Conservation (phyloP, 768 basidiomycete genomes). For the Filobasidium floriforme region DNA sequence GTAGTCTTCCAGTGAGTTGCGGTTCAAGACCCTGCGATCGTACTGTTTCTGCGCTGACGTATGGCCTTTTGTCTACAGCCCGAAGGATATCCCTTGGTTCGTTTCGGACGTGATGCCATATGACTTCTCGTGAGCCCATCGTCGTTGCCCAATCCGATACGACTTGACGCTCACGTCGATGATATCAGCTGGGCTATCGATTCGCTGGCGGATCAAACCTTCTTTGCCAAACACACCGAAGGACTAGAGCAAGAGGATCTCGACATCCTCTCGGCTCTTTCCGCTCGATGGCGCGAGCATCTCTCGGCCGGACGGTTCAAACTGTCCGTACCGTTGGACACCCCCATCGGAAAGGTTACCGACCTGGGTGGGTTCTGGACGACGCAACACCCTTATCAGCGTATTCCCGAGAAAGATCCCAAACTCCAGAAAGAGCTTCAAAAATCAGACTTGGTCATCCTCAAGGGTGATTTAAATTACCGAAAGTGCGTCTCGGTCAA, state of each 20-base stretch:
- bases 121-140: conserved; percentile 56
- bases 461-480: conserved; percentile 61
- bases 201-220: conserved; percentile 45
- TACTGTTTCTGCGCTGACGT: neutral
- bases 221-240: conserved; percentile 53
- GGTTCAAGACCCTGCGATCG: neutral
- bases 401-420: conserved; percentile 36
- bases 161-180: neutral
- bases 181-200: conserved; percentile 51
- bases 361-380: conserved; percentile 44
- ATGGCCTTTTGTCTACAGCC: conserved; percentile 49
- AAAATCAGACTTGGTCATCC: conserved; percentile 38
- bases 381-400: conserved; percentile 41
- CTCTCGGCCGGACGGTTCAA: conserved; percentile 63
- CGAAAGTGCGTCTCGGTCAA: conserved; percentile 69
- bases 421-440: conserved; percentile 51
- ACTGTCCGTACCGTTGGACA: conserved; percentile 61
- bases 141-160: conserved; percentile 33
- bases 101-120: conserved; percentile 86
- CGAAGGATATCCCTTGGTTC: conserved; percentile 94
- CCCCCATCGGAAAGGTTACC: conserved; percentile 54
- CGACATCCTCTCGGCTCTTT: conserved; percentile 53
- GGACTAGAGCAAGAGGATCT: conserved; percentile 38
- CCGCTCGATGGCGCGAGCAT: conserved; percentile 64
- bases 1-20: conserved; percentile 79